Percentiles rank a stretch among this genome's conserved stretches.
phyloP scores from a whole-genome alignment of 352 stramenopile species.

The Globisporangium perplexum region DNA sequence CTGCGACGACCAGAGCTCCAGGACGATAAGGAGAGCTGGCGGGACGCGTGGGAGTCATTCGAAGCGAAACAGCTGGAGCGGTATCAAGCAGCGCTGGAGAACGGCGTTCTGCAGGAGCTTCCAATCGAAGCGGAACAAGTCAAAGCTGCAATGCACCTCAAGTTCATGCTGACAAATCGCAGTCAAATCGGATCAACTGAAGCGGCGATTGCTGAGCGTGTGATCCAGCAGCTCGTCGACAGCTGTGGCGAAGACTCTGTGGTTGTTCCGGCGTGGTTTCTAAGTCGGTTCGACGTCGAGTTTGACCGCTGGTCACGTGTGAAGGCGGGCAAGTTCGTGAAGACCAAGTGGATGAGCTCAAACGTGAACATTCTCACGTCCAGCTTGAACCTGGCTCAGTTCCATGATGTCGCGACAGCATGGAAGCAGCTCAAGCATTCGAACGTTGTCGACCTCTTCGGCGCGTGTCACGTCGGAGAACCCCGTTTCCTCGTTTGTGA shows the following conservation, averaged over 20 bases:
- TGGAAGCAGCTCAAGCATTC: slow-evolving; percentile 2
- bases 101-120: neutral
- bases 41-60: neutral
- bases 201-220: neutral
- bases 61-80: neutral
- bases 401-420: neutral
- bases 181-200: neutral
- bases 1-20: neutral
- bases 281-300: slow-evolving; percentile 4
- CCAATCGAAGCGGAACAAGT: neutral
- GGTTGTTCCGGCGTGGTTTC: neutral
- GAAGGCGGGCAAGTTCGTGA: neutral
- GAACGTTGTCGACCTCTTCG: slow-evolving; percentile 2
- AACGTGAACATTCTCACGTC: slow-evolving; percentile 1
- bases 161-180: neutral
- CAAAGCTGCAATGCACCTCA: neutral
- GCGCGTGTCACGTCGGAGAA: neutral
- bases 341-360: neutral
- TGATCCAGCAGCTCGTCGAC: neutral
- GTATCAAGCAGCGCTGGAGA: neutral
- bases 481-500: slow-evolving; percentile 4
- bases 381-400: slow-evolving; percentile 1
- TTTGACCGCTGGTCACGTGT: slow-evolving; percentile 1
- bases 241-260: no score
- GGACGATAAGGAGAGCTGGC: neutral